Evolutionary conservation across 305 asterid species (phyloP).

Genomic region (Fraxinus paxiana): DNA sequence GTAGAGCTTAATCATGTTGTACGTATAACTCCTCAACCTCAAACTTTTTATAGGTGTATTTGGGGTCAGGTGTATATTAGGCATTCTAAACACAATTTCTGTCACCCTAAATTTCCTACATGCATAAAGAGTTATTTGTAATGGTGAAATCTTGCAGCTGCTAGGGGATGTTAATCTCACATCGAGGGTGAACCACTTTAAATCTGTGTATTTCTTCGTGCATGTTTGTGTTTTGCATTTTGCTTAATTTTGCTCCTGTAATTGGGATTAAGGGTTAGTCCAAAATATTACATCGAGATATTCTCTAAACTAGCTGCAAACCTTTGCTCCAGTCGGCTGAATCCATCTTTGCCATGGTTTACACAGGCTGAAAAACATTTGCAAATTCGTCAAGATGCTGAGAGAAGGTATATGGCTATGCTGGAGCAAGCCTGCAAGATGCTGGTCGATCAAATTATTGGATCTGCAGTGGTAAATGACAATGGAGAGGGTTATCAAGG

Average conservation of each 20-base stretch:
- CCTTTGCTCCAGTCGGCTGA: background rate
- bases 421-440: slow-evolving; percentile 72
- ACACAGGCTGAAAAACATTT: slow-evolving; percentile 74
- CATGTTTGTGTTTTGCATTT: background rate
- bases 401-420: slow-evolving; percentile 68
- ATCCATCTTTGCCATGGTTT: background rate
- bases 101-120: background rate
- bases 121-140: background rate
- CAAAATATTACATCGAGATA: background rate
- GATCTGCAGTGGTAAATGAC: slow-evolving; percentile 29
- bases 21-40: background rate
- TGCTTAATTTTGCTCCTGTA: background rate
- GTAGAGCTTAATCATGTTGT: background rate
- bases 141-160: background rate
- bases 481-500: slow-evolving; percentile 45
- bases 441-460: slow-evolving; percentile 70
- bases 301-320: background rate
- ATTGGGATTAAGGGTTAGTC: background rate
- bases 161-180: background rate
- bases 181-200: background rate
- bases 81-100: background rate
- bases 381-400: slow-evolving; percentile 79
- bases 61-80: background rate
- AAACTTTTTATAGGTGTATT: background rate
- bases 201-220: background rate